These are phyloP conservation scores for Deinandra increscens DNA, from an alignment of 129 eudicot genomes.

Conservation along the genomic window DNA sequence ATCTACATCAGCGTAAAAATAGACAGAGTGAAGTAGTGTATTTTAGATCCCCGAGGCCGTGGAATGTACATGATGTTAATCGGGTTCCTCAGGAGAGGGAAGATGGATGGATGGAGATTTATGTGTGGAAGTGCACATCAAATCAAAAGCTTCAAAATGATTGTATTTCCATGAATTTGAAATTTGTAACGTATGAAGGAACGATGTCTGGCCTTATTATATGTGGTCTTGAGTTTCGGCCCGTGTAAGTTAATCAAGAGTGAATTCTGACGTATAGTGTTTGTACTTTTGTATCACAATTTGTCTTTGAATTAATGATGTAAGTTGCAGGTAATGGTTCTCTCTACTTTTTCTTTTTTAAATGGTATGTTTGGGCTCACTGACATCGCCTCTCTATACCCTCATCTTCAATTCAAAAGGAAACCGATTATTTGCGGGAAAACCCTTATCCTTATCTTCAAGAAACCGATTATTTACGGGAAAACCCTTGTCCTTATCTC, in stretches of 20 bases:
- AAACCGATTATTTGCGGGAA: too few species aligned
- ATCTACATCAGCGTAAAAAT: neutral
- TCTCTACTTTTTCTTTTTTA: too few species aligned
- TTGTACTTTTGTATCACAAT: too few species aligned
- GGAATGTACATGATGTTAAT: neutral
- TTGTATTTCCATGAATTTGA: neutral
- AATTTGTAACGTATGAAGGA: neutral
- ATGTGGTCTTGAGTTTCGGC: neutral
- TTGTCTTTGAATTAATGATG: too few species aligned
- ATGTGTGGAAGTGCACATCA: neutral
- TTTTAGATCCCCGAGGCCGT: neutral
- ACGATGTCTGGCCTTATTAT: neutral
- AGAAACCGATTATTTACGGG: too few species aligned
- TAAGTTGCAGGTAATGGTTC: too few species aligned
- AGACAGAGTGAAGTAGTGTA: neutral
- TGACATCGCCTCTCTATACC: too few species aligned
- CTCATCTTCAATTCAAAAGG: too few species aligned
- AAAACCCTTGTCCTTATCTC: too few species aligned
- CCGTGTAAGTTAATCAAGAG: neutral
- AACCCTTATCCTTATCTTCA: too few species aligned
- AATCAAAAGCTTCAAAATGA: neutral
- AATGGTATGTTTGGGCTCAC: too few species aligned
- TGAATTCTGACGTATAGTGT: neutral
- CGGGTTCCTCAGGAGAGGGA: slow-evolving; percentile 5
- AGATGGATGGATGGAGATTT: slow-evolving; percentile 10